Percentiles rank a stretch among this genome's conserved stretches.
Evolutionary conservation across 352 stramenopile genomes (phyloP).

Genomic region (Albugo candida): DNA sequence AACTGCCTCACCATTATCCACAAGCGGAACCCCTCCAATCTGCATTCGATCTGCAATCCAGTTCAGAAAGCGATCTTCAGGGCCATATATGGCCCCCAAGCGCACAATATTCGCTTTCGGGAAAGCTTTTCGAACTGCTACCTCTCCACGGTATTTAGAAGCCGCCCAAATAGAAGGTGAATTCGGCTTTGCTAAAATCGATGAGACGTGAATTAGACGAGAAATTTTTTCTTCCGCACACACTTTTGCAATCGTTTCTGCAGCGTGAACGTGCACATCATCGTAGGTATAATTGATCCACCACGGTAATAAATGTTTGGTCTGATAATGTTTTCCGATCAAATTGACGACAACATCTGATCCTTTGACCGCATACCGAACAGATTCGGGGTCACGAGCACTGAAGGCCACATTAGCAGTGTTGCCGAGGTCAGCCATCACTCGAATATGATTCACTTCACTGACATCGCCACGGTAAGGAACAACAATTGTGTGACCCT

Average conservation of each 20-base stretch:
- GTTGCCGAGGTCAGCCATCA: constrained; percentile 87
- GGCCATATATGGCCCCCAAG: constrained; percentile 87
- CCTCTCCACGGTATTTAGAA: constrained; percentile 74
- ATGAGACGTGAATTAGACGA: constrained; percentile 69
- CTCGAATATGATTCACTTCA: constrained; percentile 86
- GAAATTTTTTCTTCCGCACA: constrained; percentile 55
- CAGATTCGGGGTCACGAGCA: constrained; percentile 83
- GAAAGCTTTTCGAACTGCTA: constrained; percentile 82
- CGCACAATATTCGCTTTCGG: constrained; percentile 91
- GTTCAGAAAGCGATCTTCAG: constrained; percentile 90
- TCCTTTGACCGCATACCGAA: constrained; percentile 80
- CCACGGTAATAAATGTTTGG: constrained; percentile 83
- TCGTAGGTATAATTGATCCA: constrained; percentile 92
- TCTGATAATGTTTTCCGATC: constrained; percentile 96
- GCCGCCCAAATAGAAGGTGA: constrained; percentile 63
- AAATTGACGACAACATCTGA: constrained; percentile 95
- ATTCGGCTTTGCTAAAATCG: constrained; percentile 61
- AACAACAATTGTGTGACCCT: constrained; percentile 57
- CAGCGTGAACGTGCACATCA: constrained; percentile 90
- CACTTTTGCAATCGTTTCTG: constrained; percentile 62
- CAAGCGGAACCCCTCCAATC: constrained; percentile 69
- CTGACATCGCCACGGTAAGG: constrained; percentile 89
- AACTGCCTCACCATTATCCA: constrained; percentile 85
- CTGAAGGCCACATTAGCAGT: constrained; percentile 61
- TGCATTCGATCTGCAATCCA: constrained; percentile 67